These are phyloP conservation scores for Microcyclospora pomicola DNA, from an alignment of 2,329 filamentous ascomycete species.

Conservation along the genomic window DNA sequence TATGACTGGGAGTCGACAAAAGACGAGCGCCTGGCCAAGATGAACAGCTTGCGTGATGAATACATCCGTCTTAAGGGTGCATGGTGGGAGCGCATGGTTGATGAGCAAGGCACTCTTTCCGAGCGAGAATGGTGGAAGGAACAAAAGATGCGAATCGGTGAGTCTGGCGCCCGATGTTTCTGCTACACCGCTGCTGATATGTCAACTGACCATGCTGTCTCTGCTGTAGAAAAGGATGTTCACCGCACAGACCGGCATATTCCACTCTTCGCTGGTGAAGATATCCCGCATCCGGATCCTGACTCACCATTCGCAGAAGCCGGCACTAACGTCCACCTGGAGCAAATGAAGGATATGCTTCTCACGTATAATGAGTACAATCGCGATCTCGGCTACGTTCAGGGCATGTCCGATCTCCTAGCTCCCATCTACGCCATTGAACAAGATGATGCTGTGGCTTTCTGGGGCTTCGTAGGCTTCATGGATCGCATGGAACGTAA, in stretches of 20 bases:
- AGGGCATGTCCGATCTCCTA: slow-evolving; percentile 95
- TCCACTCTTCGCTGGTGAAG: slow-evolving; percentile 89
- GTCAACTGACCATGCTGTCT: slow-evolving; percentile 34
- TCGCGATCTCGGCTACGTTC: slow-evolving; percentile 85
- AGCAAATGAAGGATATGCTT: slow-evolving; percentile 99
- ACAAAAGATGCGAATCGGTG: slow-evolving; percentile 85
- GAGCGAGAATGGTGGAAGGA: slow-evolving; percentile 94
- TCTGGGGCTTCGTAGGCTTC: slow-evolving; percentile 91
- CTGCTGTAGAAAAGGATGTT: slow-evolving; percentile 80
- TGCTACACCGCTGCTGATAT: slow-evolving; percentile 2
- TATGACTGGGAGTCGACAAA: slow-evolving; percentile 84
- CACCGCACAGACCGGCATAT: slow-evolving; percentile 92
- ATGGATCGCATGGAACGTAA: slow-evolving; percentile 98
- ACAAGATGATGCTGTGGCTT: slow-evolving; percentile 92
- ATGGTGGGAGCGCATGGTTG: slow-evolving; percentile 91
- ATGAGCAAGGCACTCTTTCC: slow-evolving; percentile 64
- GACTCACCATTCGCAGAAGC: slow-evolving; percentile 85
- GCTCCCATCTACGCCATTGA: slow-evolving; percentile 93
- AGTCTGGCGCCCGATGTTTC: slow-evolving; percentile 22
- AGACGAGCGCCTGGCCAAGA: slow-evolving; percentile 69
- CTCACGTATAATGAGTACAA: slow-evolving; percentile 98
- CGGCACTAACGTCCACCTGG: slow-evolving; percentile 92
- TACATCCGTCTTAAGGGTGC: slow-evolving; percentile 86
- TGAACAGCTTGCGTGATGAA: slow-evolving; percentile 78
- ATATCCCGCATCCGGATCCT: slow-evolving; percentile 90